Base-by-base conservation (phyloP, 257 asterid species). In the Fraxinus pennsylvanica region DNA sequence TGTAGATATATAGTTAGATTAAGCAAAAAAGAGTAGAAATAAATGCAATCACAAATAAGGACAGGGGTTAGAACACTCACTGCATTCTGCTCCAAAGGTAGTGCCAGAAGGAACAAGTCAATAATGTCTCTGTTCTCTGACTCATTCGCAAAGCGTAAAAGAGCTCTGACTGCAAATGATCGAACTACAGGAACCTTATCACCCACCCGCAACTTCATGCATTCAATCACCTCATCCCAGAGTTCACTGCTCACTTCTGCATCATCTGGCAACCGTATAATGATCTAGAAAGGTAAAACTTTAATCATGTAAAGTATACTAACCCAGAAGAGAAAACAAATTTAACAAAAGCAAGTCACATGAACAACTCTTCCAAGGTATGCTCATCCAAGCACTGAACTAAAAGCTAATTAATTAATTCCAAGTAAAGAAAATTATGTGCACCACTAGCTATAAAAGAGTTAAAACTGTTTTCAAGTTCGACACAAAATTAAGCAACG, bases 261-360 rank as follows among this genome's bases (percentile, higher is more conserved):
- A 71, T 96, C 98, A 87, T 96, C 98, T 15, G 99, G 97, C 87
- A 96, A 82, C 79, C 97, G 91, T 90, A 93, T 90, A 80, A 96
- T 92, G 84, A 96, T 88, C 97, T 96, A 80, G 75, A 80, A 43
- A 63, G 72, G 32, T 39, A 82, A 38, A 63, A 25, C 2, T 63
- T 27, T 8, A 79, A 71, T 41, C 27, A 67, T 45, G 35, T 13
- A 57, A 69, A 32, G 36, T 21, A 65, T 74, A 68, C 45, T 22
- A 14, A 29, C 50, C 66, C 21, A 39, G 43, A 65, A 43, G 29
- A 38, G n/a, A 72, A 33, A 73, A 68, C 0, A 35, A 29, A 17
- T 29, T 47, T 39, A 33, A 47, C 10, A 41, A 35, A 41, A 74
- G 27, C 78, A 32, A 54, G 21, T 47, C 73, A 30, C 5, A 38